Conservation (phyloP, 179 eudicot genomes). For the Camellia oleifera region DNA sequence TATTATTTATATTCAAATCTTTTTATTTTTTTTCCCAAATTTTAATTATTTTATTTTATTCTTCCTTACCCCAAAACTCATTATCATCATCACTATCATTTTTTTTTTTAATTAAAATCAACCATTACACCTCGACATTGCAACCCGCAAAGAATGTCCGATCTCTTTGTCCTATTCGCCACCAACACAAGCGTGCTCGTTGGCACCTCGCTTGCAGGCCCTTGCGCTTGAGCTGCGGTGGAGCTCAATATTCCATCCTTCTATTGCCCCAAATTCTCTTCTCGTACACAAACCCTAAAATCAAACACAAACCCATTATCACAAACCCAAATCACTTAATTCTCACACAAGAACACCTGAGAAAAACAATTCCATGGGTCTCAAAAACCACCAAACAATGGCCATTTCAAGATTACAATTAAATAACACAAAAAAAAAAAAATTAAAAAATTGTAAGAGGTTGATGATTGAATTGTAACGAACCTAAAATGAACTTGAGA, state of each 20-base stretch:
- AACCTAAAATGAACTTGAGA: constrained; percentile 36
- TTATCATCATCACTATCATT: no score
- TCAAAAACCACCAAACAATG: neutral
- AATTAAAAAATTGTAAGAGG: neutral
- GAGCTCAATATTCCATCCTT: constrained; percentile 25
- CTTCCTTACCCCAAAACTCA: no score
- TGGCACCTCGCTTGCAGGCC: constrained; percentile 43
- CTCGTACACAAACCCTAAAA: constrained; percentile 21
- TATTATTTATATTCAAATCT: no score
- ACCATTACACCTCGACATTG: constrained; percentile 47
- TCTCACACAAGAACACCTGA: neutral
- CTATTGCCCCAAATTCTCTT: constrained; percentile 33
- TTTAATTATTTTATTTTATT: no score
- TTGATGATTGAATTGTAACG: constrained; percentile 4
- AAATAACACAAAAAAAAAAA: neutral
- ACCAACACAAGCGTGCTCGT: constrained; percentile 66
- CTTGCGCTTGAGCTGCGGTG: constrained; percentile 50
- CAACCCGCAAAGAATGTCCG: constrained; percentile 72
- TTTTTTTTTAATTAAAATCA: no score
- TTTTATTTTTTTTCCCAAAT: no score
- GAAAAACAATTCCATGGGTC: no score
- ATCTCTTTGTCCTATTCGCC: constrained; percentile 70
- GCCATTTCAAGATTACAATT: neutral
- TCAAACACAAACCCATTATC: neutral
- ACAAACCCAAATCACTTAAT: neutral